Evolutionary conservation across 73 alveolate genomes (phyloP), one percentile per base, ranked within the genome.

Genomic region (Durusdinium trenchii): DNA sequence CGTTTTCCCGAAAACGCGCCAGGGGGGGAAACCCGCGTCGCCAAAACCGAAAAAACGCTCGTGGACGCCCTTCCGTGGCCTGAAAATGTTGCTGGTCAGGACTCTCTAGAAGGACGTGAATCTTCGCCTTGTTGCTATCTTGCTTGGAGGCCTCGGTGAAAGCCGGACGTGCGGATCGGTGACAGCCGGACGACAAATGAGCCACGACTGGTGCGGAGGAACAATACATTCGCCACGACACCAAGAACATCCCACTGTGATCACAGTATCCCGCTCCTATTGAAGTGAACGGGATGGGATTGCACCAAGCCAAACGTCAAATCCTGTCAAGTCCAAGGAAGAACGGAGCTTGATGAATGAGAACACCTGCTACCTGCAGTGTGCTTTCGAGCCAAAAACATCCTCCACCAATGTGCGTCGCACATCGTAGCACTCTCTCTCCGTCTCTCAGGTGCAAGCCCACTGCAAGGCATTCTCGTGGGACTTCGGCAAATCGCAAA

Each of bases 401-500:
- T n/a, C n/a, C n/a, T n/a, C n/a, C n/a, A n/a, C n/a, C n/a, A n/a
- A n/a, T n/a, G n/a, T n/a, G n/a, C n/a, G n/a, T n/a, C n/a, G n/a
- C n/a, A n/a, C n/a, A n/a, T n/a, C n/a, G n/a, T n/a, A n/a, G n/a
- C n/a, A n/a, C n/a, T n/a, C n/a, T n/a, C n/a, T n/a, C n/a, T n/a
- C n/a, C n/a, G n/a, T n/a, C n/a, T n/a, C n/a, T n/a, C n/a, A n/a
- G n/a, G 52, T 4, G 47, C 98, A 2, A 14, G n/a, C 98, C 98
- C 98, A 91, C n/a, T 81, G 82, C 35, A 91, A 32, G 26, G 98
- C 98, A 35, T 91, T 91, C 89, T 91, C 98, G 45, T 91, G 81
- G 47, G 98, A 91, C 89, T 91, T 91, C 42, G 98, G 98, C 57
- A 91, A 57, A 60, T 91, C 98, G n/a, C 98, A 91, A 0, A 91